phyloP scores from a whole-genome alignment of 1,284 basidiomycete genomes.

The Mixia osmundae region DNA sequence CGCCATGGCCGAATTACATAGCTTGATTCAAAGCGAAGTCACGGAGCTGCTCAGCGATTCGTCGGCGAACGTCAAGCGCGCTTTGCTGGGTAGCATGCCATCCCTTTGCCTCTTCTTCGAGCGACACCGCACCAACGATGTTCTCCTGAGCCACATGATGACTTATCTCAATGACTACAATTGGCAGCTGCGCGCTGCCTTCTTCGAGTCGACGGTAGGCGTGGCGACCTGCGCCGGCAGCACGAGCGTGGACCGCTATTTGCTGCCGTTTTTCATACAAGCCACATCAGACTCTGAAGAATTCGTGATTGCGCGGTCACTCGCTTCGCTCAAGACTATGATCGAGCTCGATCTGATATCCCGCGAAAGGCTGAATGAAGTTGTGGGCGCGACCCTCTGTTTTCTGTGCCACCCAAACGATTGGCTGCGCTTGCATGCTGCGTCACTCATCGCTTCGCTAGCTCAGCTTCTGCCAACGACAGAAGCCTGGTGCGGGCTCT shows the following conservation, averaged over 20 bases:
- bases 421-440: slow-evolving; percentile 77
- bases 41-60: slow-evolving; percentile 37
- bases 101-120: slow-evolving; percentile 82
- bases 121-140: slow-evolving; percentile 75
- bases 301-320: slow-evolving; percentile 65
- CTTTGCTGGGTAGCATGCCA: slow-evolving; percentile 46
- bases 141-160: slow-evolving; percentile 88
- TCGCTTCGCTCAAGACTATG: slow-evolving; percentile 58
- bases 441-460: slow-evolving; percentile 62
- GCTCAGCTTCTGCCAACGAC: slow-evolving; percentile 51
- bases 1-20: slow-evolving; percentile 60
- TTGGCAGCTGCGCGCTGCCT: slow-evolving; percentile 70
- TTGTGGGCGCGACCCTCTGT: slow-evolving; percentile 61
- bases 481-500: slow-evolving; percentile 90
- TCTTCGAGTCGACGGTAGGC: slow-evolving; percentile 86
- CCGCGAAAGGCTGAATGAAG: slow-evolving; percentile 80
- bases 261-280: slow-evolving; percentile 82
- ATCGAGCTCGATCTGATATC: slow-evolving; percentile 67
- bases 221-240: slow-evolving; percentile 81
- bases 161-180: slow-evolving; percentile 88
- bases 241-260: slow-evolving; percentile 61
- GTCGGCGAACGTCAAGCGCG: slow-evolving; percentile 30
- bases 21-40: slow-evolving; percentile 66
- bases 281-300: slow-evolving; percentile 74
- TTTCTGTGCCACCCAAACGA: slow-evolving; percentile 86